Percentiles rank a stretch among this genome's conserved stretches.
Evolutionary conservation across 1,284 basidiomycete species (phyloP).

Genomic region (Melanopsichium pennsylvanicum): DNA sequence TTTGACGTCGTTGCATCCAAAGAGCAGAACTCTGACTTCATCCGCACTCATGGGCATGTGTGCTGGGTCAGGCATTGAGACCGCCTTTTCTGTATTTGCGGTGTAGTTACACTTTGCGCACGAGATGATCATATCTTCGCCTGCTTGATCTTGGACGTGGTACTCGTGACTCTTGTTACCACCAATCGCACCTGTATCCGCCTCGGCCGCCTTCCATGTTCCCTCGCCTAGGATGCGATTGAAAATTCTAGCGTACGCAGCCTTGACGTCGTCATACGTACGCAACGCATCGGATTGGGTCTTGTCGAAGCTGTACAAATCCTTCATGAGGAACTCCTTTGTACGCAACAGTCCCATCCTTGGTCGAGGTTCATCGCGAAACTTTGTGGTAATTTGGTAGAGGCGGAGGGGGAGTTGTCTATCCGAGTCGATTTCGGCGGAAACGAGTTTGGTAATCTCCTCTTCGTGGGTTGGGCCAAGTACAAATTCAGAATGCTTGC

Average conservation of each 20-base stretch:
- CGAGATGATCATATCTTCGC: conserved; percentile 65
- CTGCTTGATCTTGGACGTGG: conserved; percentile 61
- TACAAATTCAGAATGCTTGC: conserved; percentile 59
- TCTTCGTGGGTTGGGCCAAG: conserved; percentile 67
- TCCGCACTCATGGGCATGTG: conserved; percentile 13
- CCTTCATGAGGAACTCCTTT: conserved; percentile 67
- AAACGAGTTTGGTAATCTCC: conserved; percentile 65
- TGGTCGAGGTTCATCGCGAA: conserved; percentile 66
- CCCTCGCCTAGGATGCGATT: conserved; percentile 38
- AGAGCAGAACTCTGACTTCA: conserved; percentile 47
- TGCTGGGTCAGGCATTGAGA: conserved; percentile 27
- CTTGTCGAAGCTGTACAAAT: conserved; percentile 66
- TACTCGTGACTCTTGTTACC: conserved; percentile 66
- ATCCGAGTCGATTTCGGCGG: conserved; percentile 53
- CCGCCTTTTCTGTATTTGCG: conserved; percentile 64
- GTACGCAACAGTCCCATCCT: conserved; percentile 65
- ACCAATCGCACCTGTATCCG: conserved; percentile 67
- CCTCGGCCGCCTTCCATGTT: conserved; percentile 59
- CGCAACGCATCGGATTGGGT: conserved; percentile 11
- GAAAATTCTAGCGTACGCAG: conserved; percentile 62
- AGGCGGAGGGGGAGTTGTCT: conserved; percentile 62
- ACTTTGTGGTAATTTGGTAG: conserved; percentile 66
- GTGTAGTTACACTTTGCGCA: conserved; percentile 62
- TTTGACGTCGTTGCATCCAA: conserved; percentile 23
- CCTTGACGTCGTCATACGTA: conserved; percentile 61